phyloP scores from a whole-genome alignment of 2,329 filamentous ascomycete species.

The Sporothrix brunneoviolacea region DNA sequence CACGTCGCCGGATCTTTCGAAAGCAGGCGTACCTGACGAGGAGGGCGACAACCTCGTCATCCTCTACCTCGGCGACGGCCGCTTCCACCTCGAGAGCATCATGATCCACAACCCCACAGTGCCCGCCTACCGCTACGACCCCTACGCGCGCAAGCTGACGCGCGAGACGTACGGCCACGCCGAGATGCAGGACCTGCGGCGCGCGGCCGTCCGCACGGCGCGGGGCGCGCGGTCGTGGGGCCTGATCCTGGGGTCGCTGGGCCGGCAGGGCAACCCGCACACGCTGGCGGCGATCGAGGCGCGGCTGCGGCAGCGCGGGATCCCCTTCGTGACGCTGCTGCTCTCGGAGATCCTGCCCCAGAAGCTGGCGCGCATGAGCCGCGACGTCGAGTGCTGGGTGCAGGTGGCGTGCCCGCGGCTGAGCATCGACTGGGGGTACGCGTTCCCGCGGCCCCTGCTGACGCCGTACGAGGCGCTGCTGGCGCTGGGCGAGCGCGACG shows the following conservation, averaged over 20 bases:
- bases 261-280: conserved; percentile 90
- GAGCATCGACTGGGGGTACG: conserved; percentile 99
- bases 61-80: conserved; percentile 83
- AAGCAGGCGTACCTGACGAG: conserved; percentile 29
- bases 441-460: conserved; percentile 78
- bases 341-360: conserved; percentile 95
- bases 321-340: conserved; percentile 77
- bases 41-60: conserved; percentile 62
- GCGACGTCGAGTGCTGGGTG: conserved; percentile 94
- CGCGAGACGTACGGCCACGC: conserved; percentile 87
- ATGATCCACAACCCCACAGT: conserved; percentile 97
- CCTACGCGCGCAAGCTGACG: conserved; percentile 86
- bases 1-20: conserved; percentile 61
- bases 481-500: conserved; percentile 71
- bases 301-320: conserved; percentile 61
- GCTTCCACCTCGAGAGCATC: conserved; percentile 94
- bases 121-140: conserved; percentile 92
- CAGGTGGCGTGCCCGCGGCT: conserved; percentile 94
- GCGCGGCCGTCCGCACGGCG: conserved; percentile 68
- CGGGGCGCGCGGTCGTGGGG: conserved; percentile 73
- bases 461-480: conserved; percentile 95
- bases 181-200: conserved; percentile 78
- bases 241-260: conserved; percentile 84
- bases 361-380: conserved; percentile 80
- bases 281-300: conserved; percentile 83